Evolutionary conservation across 495 filamentous ascomycete genomes (phyloP).

Genomic region (Penicillium canescens): DNA sequence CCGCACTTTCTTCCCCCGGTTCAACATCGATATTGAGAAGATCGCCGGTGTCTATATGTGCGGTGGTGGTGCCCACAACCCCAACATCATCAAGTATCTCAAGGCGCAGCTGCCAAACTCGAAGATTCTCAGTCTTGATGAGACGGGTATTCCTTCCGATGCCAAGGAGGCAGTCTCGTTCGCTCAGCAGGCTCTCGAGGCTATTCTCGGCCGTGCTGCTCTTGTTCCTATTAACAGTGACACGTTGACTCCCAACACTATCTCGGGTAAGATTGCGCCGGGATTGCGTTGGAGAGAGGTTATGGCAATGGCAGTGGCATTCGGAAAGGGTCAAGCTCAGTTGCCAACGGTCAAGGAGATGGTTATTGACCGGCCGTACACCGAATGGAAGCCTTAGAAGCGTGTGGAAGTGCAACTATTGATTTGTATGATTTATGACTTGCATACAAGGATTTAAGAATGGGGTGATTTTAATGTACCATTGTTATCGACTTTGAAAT

Average conservation of each 20-base stretch:
- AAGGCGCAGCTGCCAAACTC: constrained; percentile 48
- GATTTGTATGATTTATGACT: constrained; percentile 2
- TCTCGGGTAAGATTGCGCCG: constrained; percentile 48
- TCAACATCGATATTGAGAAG: constrained; percentile 31
- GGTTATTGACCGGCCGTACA: constrained; percentile 23
- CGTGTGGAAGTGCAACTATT: not conserved
- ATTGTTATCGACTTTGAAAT: constrained; percentile 3
- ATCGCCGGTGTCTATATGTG: constrained; percentile 60
- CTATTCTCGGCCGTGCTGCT: constrained; percentile 49
- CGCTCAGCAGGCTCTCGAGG: constrained; percentile 58
- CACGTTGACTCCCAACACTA: constrained; percentile 7
- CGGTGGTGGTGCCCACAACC: constrained; percentile 58
- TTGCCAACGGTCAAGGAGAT: constrained; percentile 49
- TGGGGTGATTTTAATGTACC: not conserved
- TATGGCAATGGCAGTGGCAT: constrained; percentile 50
- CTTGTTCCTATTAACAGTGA: constrained; percentile 41
- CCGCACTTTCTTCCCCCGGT: constrained; percentile 47
- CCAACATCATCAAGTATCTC: constrained; percentile 54
- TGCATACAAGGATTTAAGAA: constrained; percentile 3
- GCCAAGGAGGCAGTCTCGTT: constrained; percentile 62
- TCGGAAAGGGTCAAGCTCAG: constrained; percentile 44
- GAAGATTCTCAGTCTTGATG: constrained; percentile 53
- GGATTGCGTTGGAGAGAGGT: constrained; percentile 52
- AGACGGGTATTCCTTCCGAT: constrained; percentile 51
- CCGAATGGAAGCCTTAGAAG: constrained; percentile 1